Evolutionary conservation across 129 eudicot species (phyloP).

Genomic region (Smallanthus sonchifolius): DNA sequence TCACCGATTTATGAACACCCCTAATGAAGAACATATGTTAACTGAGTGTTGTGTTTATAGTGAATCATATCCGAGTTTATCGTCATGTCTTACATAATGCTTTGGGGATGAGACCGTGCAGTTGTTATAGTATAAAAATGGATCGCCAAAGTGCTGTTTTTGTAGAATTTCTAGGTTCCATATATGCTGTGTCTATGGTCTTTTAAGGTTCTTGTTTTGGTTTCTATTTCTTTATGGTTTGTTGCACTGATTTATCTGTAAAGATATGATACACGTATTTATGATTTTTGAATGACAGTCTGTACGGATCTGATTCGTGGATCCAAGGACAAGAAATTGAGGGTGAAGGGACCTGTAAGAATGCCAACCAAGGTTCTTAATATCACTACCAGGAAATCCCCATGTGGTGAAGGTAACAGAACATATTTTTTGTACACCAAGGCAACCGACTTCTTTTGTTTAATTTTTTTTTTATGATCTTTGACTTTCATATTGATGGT

Average conservation of each 20-base stretch:
- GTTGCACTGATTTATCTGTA: not conserved
- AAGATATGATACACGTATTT: not conserved
- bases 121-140: not conserved
- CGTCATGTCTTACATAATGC: not conserved
- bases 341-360: slow-evolving; percentile 50
- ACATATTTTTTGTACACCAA: not conserved
- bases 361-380: slow-evolving; percentile 53
- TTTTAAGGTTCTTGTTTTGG: not conserved
- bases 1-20: not conserved
- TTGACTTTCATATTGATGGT: not conserved
- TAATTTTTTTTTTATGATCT: not conserved
- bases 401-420: slow-evolving; percentile 46
- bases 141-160: not conserved
- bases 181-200: not conserved
- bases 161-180: not conserved
- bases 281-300: slow-evolving; percentile 17
- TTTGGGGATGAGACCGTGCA: not conserved
- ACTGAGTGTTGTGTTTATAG: not conserved
- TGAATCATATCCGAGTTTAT: not conserved
- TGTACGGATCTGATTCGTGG: slow-evolving; percentile 53
- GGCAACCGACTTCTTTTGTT: not conserved
- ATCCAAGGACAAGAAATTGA: slow-evolving; percentile 41
- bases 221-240: not conserved
- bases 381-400: slow-evolving; percentile 50
- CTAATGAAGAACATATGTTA: not conserved